Evolutionary conservation across 2,329 filamentous ascomycete species (phyloP).

Genomic region (Ophiosphaerella narmari): DNA sequence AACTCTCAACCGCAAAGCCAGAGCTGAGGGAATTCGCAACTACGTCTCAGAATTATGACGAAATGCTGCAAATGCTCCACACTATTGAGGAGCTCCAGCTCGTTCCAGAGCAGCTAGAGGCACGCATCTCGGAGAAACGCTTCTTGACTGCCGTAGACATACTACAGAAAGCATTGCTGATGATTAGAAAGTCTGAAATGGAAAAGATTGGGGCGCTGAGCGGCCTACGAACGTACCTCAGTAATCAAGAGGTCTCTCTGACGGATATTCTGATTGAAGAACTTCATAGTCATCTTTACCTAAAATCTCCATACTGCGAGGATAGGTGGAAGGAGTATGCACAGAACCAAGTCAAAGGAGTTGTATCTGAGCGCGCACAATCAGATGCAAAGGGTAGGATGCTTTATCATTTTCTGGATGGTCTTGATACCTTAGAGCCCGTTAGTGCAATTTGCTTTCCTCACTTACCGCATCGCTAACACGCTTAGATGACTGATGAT

Average conservation of each 20-base stretch:
- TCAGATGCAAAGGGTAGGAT: conserved; percentile 55
- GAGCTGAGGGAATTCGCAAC: conserved; percentile 89
- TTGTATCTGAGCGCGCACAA: conserved; percentile 37
- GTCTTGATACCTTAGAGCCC: conserved; percentile 57
- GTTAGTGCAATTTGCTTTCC: conserved; percentile 19
- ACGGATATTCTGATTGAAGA: conserved; percentile 98
- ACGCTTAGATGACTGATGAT: conserved; percentile 71
- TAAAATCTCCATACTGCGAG: conserved; percentile 97
- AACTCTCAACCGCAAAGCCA: conserved; percentile 82
- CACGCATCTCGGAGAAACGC: conserved; percentile 92
- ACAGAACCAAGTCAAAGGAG: conserved; percentile 63
- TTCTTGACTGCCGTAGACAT: conserved; percentile 93
- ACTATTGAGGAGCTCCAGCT: conserved; percentile 86
- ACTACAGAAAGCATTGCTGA: conserved; percentile 81
- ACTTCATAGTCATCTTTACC: conserved; percentile 92
- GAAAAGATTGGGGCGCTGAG: conserved; percentile 87
- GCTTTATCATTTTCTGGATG: conserved; percentile 62
- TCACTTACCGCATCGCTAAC: conserved; percentile 23
- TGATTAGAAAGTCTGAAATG: conserved; percentile 84
- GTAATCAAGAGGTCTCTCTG: conserved; percentile 88
- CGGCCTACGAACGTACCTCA: conserved; percentile 84
- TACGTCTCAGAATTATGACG: conserved; percentile 87
- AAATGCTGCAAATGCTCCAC: conserved; percentile 79
- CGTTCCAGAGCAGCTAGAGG: conserved; percentile 90
- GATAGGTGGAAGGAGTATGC: conserved; percentile 89